These are phyloP conservation scores for Rehmannia glutinosa DNA, from an alignment of 257 asterid species.

Conservation along the genomic window DNA sequence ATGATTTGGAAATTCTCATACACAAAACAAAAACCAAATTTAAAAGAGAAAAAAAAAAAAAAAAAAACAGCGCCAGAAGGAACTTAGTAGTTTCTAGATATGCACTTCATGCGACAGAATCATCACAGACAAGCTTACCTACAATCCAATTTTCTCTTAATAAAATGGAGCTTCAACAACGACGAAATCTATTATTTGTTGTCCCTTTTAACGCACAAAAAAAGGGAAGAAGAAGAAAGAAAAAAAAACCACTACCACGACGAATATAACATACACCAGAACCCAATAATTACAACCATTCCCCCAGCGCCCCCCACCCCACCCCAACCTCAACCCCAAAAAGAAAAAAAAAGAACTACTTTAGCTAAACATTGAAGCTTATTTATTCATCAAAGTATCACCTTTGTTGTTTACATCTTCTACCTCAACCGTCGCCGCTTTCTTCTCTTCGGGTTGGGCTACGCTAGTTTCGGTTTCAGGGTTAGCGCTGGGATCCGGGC, in stretches of 20 bases:
- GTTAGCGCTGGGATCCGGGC: conserved; percentile 21
- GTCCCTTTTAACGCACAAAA: background rate
- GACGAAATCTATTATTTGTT: no score
- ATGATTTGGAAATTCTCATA: background rate
- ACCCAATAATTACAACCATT: background rate
- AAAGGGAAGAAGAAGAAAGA: no score
- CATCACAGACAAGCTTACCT: background rate
- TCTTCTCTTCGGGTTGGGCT: conserved; percentile 31
- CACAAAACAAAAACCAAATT: background rate
- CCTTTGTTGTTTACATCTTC: conserved; percentile 67
- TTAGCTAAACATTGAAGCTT: background rate
- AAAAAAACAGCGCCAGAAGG: background rate
- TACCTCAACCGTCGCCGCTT: conserved; percentile 24
- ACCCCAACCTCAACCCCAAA: background rate
- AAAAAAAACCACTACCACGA: no score
- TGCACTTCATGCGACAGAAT: background rate
- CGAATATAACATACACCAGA: background rate
- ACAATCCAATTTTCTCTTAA: background rate
- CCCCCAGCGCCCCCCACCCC: no score
- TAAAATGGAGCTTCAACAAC: no score
- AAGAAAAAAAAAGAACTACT: background rate
- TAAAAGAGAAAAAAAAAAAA: no score
- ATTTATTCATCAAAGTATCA: conserved; percentile 1
- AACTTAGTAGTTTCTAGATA: background rate
- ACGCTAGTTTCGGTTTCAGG: conserved; percentile 18